Evolutionary conservation across 345 rosid genomes (phyloP), one percentile per base, ranked within the genome.

Genomic region (Sonneratia caseolaris): DNA sequence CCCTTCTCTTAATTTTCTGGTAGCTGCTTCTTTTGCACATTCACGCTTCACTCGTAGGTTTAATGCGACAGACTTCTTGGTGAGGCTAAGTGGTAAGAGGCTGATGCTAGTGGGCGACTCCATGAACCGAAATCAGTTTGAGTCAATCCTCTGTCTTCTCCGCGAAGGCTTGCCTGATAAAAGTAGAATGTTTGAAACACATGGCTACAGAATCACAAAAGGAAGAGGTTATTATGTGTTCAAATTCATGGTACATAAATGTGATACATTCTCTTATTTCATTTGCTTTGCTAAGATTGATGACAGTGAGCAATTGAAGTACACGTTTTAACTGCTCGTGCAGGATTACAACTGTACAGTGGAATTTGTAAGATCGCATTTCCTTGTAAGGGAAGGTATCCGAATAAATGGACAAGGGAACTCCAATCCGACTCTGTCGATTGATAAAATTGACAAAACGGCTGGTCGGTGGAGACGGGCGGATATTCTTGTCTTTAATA

Each of bases 71-170:
- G 96, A 95, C 86, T 90, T 92, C 82, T 86, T 95, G 88, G 84
- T 69, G 80, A 90, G 88, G 78, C 78, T 95, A 64, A 77, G 91
- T 78, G 96, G 97, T 68, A 92, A 95, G 79, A 86, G 84, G 75
- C 79, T 91, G 76, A 82, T 90, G 92, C 81, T 94, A 76, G 92
- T 94, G 79, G 99, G 99, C 51, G 99, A 94, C 72, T 94, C 99
- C 66, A 85, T 94, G 97, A 94, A 91, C 72, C 87, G 96, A 37
- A 91, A 94, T 82, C 92, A 90, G 83, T 91, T 90, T 72, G 97
- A 94, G 78, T 94, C 99, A 9, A 75, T 91, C 69, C 81, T 90
- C n/a, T 94, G 99, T 74, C 83, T 94, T 76, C 93, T 94, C 19
- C 96, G 83, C 35, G 87, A 86, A 81, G 93, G 93, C 76, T 78